Conservation (phyloP, 2,329 filamentous ascomycete genomes). For the Pseudogymnoascus sp. region DNA sequence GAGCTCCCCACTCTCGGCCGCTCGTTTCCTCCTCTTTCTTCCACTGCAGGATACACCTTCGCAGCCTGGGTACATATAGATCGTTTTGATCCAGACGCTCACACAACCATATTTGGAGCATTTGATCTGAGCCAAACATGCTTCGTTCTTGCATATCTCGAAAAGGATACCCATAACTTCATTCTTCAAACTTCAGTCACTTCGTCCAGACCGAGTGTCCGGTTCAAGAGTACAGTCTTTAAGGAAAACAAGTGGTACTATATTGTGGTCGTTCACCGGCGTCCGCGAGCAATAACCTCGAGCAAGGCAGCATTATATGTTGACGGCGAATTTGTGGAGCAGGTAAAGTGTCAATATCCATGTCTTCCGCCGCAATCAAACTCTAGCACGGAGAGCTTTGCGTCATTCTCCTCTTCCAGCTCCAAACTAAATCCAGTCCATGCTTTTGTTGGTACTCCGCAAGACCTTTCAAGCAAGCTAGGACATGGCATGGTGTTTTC, state of each 20-base stretch:
- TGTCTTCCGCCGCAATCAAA: conserved; percentile 60
- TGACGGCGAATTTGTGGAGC: conserved; percentile 88
- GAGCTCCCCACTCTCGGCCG: conserved; percentile 82
- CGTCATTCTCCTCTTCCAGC: conserved; percentile 55
- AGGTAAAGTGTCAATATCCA: conserved; percentile 83
- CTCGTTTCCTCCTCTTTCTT: conserved; percentile 71
- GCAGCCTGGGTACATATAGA: conserved; percentile 85
- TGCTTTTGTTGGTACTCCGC: conserved; percentile 87
- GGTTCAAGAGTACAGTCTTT: conserved; percentile 81
- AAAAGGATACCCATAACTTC: conserved; percentile 86
- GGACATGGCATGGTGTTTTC: conserved; percentile 68
- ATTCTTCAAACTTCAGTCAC: conserved; percentile 94
- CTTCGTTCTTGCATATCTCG: conserved; percentile 87
- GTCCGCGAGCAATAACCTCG: conserved; percentile 58
- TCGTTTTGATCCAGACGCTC: conserved; percentile 71
- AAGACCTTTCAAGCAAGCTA: conserved; percentile 70
- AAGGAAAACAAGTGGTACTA: conserved; percentile 82
- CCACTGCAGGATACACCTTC: conserved; percentile 78
- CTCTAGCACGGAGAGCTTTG: conserved; percentile 59
- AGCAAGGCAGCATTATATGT: conserved; percentile 85
- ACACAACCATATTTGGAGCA: conserved; percentile 93
- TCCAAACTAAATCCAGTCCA: conserved; percentile 64
- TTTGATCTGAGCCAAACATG: conserved; percentile 89
- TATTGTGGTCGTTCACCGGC: conserved; percentile 77
- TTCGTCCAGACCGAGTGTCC: conserved; percentile 77